phyloP scores from a whole-genome alignment of 2,329 filamentous ascomycete genomes.

The Ophiostoma ulmi region DNA sequence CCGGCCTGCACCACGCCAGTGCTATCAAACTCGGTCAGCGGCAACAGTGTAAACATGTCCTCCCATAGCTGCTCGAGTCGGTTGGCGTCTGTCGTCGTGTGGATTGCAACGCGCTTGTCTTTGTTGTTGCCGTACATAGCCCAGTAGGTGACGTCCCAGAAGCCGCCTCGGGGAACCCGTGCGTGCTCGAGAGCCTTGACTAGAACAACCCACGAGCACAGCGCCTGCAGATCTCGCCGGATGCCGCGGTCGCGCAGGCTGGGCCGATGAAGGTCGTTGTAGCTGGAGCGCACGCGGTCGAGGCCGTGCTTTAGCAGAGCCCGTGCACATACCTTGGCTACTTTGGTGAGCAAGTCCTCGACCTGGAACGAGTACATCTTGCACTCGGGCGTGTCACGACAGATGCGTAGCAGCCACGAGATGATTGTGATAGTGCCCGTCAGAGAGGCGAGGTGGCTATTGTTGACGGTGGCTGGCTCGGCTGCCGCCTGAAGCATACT shows the following conservation, averaged over 20 bases:
- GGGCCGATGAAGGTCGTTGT: slow-evolving; percentile 44
- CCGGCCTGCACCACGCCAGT: slow-evolving; percentile 45
- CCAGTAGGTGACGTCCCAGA: slow-evolving; percentile 55
- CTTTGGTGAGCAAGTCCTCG: slow-evolving; percentile 46
- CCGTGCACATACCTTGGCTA: slow-evolving; percentile 38
- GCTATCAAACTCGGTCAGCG: slow-evolving; percentile 56
- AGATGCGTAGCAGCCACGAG: slow-evolving; percentile 41
- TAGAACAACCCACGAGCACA: slow-evolving; percentile 55
- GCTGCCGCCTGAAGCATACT: background rate
- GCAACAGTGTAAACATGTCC: slow-evolving; percentile 55
- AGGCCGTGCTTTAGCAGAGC: slow-evolving; percentile 43
- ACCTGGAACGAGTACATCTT: slow-evolving; percentile 40
- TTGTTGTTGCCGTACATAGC: slow-evolving; percentile 32
- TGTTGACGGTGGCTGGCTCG: slow-evolving; percentile 19
- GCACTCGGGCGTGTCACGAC: slow-evolving; percentile 35
- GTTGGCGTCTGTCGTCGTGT: slow-evolving; percentile 40
- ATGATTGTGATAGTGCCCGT: slow-evolving; percentile 38
- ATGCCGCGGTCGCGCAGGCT: slow-evolving; percentile 49
- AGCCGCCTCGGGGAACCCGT: slow-evolving; percentile 48
- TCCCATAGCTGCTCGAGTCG: slow-evolving; percentile 55
- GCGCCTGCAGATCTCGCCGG: slow-evolving; percentile 39
- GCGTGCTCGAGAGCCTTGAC: slow-evolving; percentile 51
- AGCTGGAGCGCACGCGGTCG: slow-evolving; percentile 42
- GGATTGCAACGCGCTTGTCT: slow-evolving; percentile 29
- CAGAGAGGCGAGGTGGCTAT: slow-evolving; percentile 29